These are phyloP conservation scores for Plenodomus lindquistii DNA, from an alignment of 2,329 filamentous ascomycete species.

Conservation along the genomic window DNA sequence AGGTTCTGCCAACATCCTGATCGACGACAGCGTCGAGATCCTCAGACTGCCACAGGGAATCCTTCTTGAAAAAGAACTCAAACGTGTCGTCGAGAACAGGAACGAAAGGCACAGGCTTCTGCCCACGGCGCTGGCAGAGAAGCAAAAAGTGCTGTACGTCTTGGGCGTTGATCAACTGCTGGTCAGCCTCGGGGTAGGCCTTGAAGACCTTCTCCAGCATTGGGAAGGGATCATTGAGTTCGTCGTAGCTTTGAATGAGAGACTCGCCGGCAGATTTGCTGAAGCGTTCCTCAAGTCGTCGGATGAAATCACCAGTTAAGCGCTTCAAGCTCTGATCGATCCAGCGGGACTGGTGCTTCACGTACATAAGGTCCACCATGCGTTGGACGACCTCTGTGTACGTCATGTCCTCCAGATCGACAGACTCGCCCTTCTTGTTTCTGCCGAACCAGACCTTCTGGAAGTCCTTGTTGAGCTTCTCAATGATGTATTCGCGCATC, in stretches of 20 bases:
- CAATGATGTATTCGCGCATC: slow-evolving; percentile 52
- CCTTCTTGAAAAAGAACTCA: slow-evolving; percentile 99
- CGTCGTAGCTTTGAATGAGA: slow-evolving; percentile 84
- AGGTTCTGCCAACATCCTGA: slow-evolving; percentile 94
- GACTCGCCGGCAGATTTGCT: slow-evolving; percentile 77
- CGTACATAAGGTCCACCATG: slow-evolving; percentile 53
- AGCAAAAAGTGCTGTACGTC: slow-evolving; percentile 97
- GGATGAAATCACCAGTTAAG: slow-evolving; percentile 93
- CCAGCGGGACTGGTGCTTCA: slow-evolving; percentile 51
- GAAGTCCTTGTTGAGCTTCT: slow-evolving; percentile 53
- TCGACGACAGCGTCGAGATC: slow-evolving; percentile 93
- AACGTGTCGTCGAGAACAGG: slow-evolving; percentile 96
- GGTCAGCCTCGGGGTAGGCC: slow-evolving; percentile 82
- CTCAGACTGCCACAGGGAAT: slow-evolving; percentile 98
- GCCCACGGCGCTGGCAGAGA: slow-evolving; percentile 85
- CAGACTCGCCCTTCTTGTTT: slow-evolving; percentile 48
- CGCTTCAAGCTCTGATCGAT: slow-evolving; percentile 70
- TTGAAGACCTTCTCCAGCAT: slow-evolving; percentile 78
- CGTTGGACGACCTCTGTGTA: slow-evolving; percentile 52
- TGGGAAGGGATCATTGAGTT: slow-evolving; percentile 80
- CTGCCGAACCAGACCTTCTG: slow-evolving; percentile 55
- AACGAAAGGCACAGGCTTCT: slow-evolving; percentile 97
- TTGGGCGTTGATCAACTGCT: slow-evolving; percentile 95
- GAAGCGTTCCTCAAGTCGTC: slow-evolving; percentile 95
- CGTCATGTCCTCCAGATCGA: slow-evolving; percentile 55